Evolutionary conservation across 495 filamentous ascomycete species (phyloP), one percentile per base, ranked within the genome.

Genomic region (Tuber brumale): DNA sequence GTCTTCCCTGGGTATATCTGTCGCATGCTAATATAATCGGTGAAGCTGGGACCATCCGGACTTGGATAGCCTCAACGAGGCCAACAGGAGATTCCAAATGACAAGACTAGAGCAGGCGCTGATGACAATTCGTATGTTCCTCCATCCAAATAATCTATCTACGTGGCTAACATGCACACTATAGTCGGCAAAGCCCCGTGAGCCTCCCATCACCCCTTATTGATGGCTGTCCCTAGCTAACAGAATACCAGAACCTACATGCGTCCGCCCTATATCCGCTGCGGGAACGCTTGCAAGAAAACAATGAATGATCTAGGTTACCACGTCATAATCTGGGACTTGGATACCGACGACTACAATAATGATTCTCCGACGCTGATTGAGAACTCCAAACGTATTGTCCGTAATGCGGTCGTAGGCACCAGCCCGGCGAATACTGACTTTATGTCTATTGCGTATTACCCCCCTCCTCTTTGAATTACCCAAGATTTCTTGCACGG

Each of bases 301-400:
- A 87, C 89, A 69, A 83, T 92, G 84, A 84, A 82, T 6, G 76
- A 82, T 1, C 81, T 91, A 39, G 89, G 89, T 8, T 93, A 92
- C 79, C 91, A 93, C 78, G 84, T 90, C 57, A 85, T 88, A 73
- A 85, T 89, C 71, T 91, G 89, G 80, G 88, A 92, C 74, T 85
- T 92, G 57, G 89, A 92, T 80, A 92, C 91, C 3, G 87, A 89
- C n/a, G 90, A 92, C 81, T 93, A 89, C 77, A 85, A 87, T 43
- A 88, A 92, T 75, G 85, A 87, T 77, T 84, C 81, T 27, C 86
- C 89, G 0, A 73, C 77, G 0, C 70, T 84, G 70, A 91, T 92
- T 72, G 88, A 92, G 75, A 86, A 85, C 19, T 88, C 89, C 57
- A 91, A 91, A 84, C 84, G 90, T 66, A 87, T 85, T 45, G 79